These are phyloP conservation scores for Penicillium sp. DNA, from an alignment of 2,329 filamentous ascomycete genomes.

Conservation along the genomic window DNA sequence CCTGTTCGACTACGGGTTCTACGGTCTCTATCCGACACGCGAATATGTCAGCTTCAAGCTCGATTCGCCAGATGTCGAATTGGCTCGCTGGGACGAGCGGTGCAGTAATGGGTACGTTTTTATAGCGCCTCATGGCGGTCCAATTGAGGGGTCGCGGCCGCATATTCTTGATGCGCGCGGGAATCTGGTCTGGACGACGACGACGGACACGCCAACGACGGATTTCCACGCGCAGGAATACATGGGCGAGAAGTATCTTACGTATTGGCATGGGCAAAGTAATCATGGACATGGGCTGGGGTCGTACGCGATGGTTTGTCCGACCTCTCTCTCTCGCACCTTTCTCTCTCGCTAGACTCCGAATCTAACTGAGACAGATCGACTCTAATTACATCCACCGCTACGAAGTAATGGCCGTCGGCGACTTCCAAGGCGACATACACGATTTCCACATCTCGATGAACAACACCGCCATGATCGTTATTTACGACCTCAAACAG, in stretches of 20 bases:
- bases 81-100: background rate
- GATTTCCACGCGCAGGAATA: background rate
- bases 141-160: background rate
- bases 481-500: constrained; percentile 35
- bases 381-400: background rate
- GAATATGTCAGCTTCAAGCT: background rate
- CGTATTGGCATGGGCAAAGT: background rate
- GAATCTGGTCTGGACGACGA: background rate
- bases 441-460: constrained; percentile 45
- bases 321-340: background rate
- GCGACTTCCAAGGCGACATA: constrained; percentile 28
- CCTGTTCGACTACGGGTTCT: background rate
- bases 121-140: background rate
- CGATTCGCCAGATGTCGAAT: background rate
- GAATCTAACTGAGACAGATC: background rate
- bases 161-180: background rate
- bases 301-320: constrained; percentile 23
- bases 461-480: constrained; percentile 40
- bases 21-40: background rate
- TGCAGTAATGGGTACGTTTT: background rate
- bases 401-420: background rate
- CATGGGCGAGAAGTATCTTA: background rate
- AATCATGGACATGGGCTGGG: background rate
- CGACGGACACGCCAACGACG: background rate
- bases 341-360: too few species aligned